Conservation (phyloP, 495 filamentous ascomycete genomes). For the Tuber borchii region DNA sequence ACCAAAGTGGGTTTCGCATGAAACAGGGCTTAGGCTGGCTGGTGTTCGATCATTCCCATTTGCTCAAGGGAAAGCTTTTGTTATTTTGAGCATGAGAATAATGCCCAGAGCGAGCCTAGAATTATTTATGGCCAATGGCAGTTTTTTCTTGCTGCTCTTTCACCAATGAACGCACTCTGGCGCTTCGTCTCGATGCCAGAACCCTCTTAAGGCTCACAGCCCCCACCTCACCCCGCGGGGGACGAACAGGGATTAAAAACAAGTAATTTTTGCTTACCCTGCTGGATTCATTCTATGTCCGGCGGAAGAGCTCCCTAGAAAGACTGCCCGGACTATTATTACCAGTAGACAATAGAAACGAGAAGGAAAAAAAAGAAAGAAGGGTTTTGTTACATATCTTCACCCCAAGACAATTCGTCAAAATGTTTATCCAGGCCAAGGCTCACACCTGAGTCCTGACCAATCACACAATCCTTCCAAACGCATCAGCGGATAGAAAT, state of each 20-base stretch:
- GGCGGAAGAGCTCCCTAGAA: no score
- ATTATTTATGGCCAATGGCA: no score
- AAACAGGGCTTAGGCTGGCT: not conserved
- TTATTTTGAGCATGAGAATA: no score
- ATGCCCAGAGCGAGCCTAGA: no score
- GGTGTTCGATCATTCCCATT: not conserved
- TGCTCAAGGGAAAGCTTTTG: not conserved
- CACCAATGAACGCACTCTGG: no score
- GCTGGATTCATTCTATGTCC: no score
- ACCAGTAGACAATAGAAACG: no score
- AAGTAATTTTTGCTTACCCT: not conserved
- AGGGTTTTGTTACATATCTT: not conserved
- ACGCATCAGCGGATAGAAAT: not conserved
- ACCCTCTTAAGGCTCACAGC: not conserved
- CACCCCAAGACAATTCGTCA: not conserved
- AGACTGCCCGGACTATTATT: no score
- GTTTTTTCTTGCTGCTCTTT: no score
- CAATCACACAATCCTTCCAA: not conserved
- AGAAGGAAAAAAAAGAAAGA: not conserved
- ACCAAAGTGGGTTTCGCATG: not conserved
- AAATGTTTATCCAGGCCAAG: not conserved
- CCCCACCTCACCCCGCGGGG: not conserved
- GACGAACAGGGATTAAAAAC: not conserved
- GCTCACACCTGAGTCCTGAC: not conserved
- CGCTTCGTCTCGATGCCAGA: no score